Base-by-base conservation (phyloP, 805 yeast genomes). In the Torulaspora franciscae region DNA sequence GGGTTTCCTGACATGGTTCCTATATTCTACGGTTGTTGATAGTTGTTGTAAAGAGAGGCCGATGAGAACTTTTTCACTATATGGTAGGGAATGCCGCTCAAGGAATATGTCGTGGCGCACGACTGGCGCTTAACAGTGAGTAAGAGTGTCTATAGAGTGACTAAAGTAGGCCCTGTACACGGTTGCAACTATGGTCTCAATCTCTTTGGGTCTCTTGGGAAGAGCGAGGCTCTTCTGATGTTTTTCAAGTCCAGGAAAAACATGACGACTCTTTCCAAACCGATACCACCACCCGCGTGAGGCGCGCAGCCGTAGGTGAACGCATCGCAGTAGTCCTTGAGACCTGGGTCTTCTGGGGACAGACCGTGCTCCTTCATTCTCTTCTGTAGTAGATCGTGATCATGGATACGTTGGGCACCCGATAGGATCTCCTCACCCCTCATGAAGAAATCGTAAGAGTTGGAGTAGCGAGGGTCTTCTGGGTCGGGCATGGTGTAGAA, bases 381-480 rank as follows among this genome's bases (percentile, higher is more conserved):
- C 71, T 85, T 78, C 58, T 72, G 75, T 61, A 93, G 79, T 59
- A 93, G 74, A 51, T 74, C 87, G 40, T 95, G 81, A 68, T 93
- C 98, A 67, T 93, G 99, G 58, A 93, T 80, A 79, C 99, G 96
- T 75, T 93, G 99, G 47, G 99, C 99, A 61, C 99, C 99, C n/a
- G 96, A 88, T 57, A 93, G 73, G 60, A 93, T 93, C 73, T 93
- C 99, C 74, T 93, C 99, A 66, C 99, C 99, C 75, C 99, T 85
- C 99, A 93, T 93, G 79, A 93, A 93, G 83, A 93, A 93, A 73
- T 93, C 99, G 66, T 91, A 93, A 15, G 98, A 91, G 80, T 93
- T 93, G 52, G 98, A 90, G 73, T 90, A 90, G 58, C 83, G 77
- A 52, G 95, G 80, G 71, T 93, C 90, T 61, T 80, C 83, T 14